Evolutionary conservation across 192 early-diverging fungal genomes (phyloP).

Genomic region (Coemansia biformis): DNA sequence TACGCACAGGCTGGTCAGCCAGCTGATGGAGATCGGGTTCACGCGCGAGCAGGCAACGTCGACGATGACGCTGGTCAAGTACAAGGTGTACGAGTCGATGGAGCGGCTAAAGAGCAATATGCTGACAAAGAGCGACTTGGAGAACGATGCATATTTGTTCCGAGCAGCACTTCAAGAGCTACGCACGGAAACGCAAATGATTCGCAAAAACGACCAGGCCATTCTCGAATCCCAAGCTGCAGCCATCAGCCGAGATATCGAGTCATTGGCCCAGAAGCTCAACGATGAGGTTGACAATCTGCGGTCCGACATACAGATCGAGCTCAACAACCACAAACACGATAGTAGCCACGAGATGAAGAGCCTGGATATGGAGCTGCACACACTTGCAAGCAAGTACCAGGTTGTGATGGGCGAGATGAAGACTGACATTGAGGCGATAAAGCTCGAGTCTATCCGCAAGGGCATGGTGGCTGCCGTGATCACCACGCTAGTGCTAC

Average conservation of each 20-base stretch:
- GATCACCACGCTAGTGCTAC: constrained; percentile 28
- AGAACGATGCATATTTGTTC: constrained; percentile 81
- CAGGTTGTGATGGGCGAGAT: constrained; percentile 76
- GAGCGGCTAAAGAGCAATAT: constrained; percentile 38
- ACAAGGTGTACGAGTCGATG: constrained; percentile 46
- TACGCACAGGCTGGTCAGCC: constrained; percentile 67
- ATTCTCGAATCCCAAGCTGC: constrained; percentile 68
- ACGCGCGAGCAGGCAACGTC: constrained; percentile 65
- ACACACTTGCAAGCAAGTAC: constrained; percentile 81
- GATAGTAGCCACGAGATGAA: constrained; percentile 77
- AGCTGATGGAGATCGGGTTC: constrained; percentile 63
- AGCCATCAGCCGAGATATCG: constrained; percentile 70
- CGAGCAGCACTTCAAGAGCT: constrained; percentile 79
- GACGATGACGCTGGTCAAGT: constrained; percentile 72
- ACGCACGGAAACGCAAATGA: constrained; percentile 67
- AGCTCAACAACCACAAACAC: constrained; percentile 84
- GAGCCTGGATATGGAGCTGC: constrained; percentile 68
- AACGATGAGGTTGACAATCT: constrained; percentile 72
- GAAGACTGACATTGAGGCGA: constrained; percentile 82
- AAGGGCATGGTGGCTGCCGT: constrained; percentile 56
- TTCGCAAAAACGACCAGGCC: constrained; percentile 71
- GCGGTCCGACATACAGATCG: constrained; percentile 82
- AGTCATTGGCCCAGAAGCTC: constrained; percentile 65
- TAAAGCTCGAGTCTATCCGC: constrained; percentile 78
- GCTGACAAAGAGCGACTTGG: constrained; percentile 73